These are phyloP conservation scores for Berkeleyomyces rouxiae DNA, from an alignment of 2,329 filamentous ascomycete species.

Conservation along the genomic window DNA sequence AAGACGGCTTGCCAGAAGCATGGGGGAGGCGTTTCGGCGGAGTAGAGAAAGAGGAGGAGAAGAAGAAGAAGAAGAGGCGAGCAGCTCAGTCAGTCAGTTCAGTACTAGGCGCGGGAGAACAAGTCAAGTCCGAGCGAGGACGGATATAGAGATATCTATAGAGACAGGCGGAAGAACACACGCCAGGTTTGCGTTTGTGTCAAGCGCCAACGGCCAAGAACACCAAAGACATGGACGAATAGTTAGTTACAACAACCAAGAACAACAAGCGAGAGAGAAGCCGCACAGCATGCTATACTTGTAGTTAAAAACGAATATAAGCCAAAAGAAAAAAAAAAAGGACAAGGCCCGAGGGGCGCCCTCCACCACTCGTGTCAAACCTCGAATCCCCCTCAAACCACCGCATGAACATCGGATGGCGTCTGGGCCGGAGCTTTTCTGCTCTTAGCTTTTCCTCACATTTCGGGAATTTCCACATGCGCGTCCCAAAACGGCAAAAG, in stretches of 20 bases:
- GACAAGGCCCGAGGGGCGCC: background rate
- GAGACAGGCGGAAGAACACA: background rate
- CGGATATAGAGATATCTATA: background rate
- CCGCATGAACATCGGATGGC: constrained; percentile 1
- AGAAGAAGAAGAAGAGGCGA: background rate
- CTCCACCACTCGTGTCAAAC: background rate
- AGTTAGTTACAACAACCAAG: background rate
- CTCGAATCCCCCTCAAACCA: background rate
- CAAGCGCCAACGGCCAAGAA: background rate
- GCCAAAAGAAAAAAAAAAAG: background rate
- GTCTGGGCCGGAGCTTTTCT: background rate
- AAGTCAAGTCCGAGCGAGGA: background rate
- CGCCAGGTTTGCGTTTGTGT: background rate
- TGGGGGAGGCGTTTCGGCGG: background rate
- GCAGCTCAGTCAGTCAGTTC: background rate
- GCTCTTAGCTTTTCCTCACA: background rate
- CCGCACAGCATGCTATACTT: background rate
- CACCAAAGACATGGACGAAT: background rate
- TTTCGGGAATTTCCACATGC: background rate
- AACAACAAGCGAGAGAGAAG: background rate
- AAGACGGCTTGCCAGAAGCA: constrained; percentile 1
- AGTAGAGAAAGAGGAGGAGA: background rate
- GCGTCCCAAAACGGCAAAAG: background rate
- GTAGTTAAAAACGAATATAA: background rate
- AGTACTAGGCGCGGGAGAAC: background rate